Conservation (phyloP, 2,329 filamentous ascomycete species). For the Penicillium sp. region DNA sequence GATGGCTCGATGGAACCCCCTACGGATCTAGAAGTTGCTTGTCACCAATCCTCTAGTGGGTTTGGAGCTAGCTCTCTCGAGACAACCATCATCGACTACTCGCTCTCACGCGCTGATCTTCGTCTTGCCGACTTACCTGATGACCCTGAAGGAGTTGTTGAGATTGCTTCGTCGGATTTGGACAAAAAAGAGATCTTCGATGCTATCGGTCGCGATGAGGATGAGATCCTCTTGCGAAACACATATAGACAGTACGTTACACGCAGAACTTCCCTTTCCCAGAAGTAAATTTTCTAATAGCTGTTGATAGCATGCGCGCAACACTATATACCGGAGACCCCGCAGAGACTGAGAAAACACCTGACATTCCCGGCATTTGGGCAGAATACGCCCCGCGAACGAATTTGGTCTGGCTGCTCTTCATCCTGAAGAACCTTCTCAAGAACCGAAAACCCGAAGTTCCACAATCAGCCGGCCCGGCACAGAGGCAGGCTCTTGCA, state of each 20-base stretch:
- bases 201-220: slow-evolving; percentile 40
- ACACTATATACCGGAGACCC: slow-evolving; percentile 45
- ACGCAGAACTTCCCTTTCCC: background rate
- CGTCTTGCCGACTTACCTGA: slow-evolving; percentile 22
- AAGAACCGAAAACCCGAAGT: slow-evolving; percentile 31
- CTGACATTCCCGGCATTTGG: slow-evolving; percentile 46
- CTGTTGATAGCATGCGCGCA: slow-evolving; percentile 35
- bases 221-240: slow-evolving; percentile 38
- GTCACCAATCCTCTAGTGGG: slow-evolving; percentile 35
- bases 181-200: slow-evolving; percentile 44
- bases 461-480: slow-evolving; percentile 1
- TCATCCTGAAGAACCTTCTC: slow-evolving; percentile 55
- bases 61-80: slow-evolving; percentile 54
- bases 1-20: slow-evolving; percentile 33
- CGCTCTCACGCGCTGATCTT: slow-evolving; percentile 58
- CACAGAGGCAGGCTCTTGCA: slow-evolving; percentile 29
- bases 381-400: slow-evolving; percentile 54
- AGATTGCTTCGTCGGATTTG: slow-evolving; percentile 40
- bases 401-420: slow-evolving; percentile 61
- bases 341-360: slow-evolving; percentile 34
- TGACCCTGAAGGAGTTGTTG: slow-evolving; percentile 22
- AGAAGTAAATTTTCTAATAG: background rate
- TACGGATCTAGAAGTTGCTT: slow-evolving; percentile 28
- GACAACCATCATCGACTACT: slow-evolving; percentile 65
- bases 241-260: slow-evolving; percentile 41